phyloP scores from a whole-genome alignment of 371 early-diverging fungal genomes.

The Saksenaea vasiformis region DNA sequence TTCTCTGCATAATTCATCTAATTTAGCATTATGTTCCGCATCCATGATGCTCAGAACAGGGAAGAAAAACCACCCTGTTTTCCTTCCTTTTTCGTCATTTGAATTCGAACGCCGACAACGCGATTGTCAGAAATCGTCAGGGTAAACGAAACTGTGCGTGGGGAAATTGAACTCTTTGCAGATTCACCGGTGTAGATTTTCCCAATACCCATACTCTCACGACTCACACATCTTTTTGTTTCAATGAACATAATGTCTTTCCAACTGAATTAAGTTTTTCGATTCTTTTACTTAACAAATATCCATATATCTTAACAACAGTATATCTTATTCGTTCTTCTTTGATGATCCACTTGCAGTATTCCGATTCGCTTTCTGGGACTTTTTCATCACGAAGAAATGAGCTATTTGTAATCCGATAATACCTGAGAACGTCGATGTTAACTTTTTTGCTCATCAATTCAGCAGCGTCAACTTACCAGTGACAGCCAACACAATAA shows the following conservation, averaged over 20 bases:
- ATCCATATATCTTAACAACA: not conserved
- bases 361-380: constrained; percentile 21
- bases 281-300: too few species aligned
- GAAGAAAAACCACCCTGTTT: not conserved
- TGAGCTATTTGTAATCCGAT: constrained; percentile 49
- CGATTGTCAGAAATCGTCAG: too few species aligned
- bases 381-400: constrained; percentile 40
- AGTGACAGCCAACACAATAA: constrained; percentile 48
- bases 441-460: not conserved
- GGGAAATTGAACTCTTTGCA: too few species aligned
- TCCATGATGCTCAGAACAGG: not conserved
- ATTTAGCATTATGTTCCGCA: not conserved
- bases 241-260: too few species aligned
- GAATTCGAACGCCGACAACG: not conserved
- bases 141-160: too few species aligned
- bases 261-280: too few species aligned
- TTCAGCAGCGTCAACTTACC: constrained; percentile 22
- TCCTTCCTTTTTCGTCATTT: not conserved
- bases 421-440: constrained; percentile 24
- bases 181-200: too few species aligned
- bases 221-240: too few species aligned
- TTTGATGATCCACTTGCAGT: constrained; percentile 15
- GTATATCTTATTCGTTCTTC: constrained; percentile 17
- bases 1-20: constrained; percentile 18
- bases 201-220: too few species aligned